Base-by-base conservation (phyloP, 139 green algal genomes). In the Trebouxia sp. region DNA sequence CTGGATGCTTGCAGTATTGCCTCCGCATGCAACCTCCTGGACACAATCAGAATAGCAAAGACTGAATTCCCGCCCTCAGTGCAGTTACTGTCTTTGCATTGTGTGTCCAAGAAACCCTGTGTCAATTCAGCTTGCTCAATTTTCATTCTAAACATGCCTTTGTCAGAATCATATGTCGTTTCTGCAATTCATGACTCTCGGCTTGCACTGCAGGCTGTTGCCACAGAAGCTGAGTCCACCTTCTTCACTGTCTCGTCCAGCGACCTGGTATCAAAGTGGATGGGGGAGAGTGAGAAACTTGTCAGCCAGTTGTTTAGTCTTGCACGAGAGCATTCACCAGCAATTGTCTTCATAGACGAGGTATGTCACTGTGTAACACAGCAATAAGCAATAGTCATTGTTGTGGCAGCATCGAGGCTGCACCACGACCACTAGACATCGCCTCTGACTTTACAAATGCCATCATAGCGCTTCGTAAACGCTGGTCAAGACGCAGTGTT, bases 301-400 rank as follows among this genome's bases (percentile, higher is more conserved):
- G 97, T 99, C 42, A 90, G 70, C 42, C 87, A 97, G 82, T 90
- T 99, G 45, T 99, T 99, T 83, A 56, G 83, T 26, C 90, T 99
- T 82, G 97, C 97, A 20, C 83, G 95, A 0, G 95, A 98, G 65
- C 95, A 93, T 30, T 86, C 96, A 8, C 97, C 97, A 11, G 94
- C 92, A 75, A 99, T 99, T 85, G 97, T 99, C 80, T 99, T 99
- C 90, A 98, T 99, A 79, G 97, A 99, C 78, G 97, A 99, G 90
- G 94, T 98, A 82, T 66, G 76, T 0, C 17, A 9, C 28, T 79
- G 48, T 37, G 10, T 75, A 24, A 8, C 45, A 30, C n/a, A n/a
- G n/a, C n/a, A n/a, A n/a, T n/a, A n/a, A n/a, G n/a, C n/a, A n/a
- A n/a, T n/a, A n/a, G n/a, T n/a, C n/a, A n/a, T n/a, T n/a, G n/a